These are phyloP conservation scores for Penicillium canariense DNA, from an alignment of 495 filamentous ascomycete genomes.

Conservation along the genomic window DNA sequence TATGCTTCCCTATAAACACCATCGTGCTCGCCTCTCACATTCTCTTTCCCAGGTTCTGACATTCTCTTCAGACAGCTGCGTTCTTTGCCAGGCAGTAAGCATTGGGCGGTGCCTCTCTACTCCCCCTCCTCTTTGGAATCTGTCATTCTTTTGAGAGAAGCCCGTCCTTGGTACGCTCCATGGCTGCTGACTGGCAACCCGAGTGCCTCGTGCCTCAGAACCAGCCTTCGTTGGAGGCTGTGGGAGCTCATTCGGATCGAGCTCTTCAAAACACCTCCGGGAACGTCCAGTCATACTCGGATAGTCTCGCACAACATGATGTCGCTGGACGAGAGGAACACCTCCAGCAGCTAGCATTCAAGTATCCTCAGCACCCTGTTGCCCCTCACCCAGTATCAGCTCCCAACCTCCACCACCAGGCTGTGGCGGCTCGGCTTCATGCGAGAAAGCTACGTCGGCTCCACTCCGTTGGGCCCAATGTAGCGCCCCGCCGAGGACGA, in stretches of 20 bases:
- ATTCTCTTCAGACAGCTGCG: constrained; percentile 47
- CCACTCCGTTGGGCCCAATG: constrained; percentile 36
- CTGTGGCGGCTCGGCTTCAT: constrained; percentile 35
- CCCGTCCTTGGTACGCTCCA: constrained; percentile 45
- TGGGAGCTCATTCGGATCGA: constrained; percentile 42
- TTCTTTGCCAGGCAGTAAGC: constrained; percentile 46
- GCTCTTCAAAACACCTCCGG: constrained; percentile 51
- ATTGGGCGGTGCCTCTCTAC: constrained; percentile 40
- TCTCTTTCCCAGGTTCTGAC: constrained; percentile 55
- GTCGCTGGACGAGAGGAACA: constrained; percentile 36
- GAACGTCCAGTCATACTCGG: constrained; percentile 48
- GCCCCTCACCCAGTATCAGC: constrained; percentile 32
- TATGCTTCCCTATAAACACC: constrained; percentile 51
- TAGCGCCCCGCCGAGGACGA: constrained; percentile 32
- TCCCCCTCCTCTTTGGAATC: constrained; percentile 39
- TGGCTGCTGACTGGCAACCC: constrained; percentile 50
- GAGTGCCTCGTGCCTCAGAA: constrained; percentile 45
- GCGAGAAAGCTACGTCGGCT: constrained; percentile 39
- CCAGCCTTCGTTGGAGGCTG: constrained; percentile 39
- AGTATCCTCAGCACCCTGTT: constrained; percentile 40
- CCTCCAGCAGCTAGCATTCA: constrained; percentile 39
- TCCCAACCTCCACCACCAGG: constrained; percentile 32
- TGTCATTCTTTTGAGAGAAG: constrained; percentile 53
- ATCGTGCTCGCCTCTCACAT: constrained; percentile 54
- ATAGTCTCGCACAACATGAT: constrained; percentile 35